Percentiles rank a stretch among this genome's conserved stretches.
Conservation (phyloP, 208 protist species). For the Trypanosoma congolense region DNA sequence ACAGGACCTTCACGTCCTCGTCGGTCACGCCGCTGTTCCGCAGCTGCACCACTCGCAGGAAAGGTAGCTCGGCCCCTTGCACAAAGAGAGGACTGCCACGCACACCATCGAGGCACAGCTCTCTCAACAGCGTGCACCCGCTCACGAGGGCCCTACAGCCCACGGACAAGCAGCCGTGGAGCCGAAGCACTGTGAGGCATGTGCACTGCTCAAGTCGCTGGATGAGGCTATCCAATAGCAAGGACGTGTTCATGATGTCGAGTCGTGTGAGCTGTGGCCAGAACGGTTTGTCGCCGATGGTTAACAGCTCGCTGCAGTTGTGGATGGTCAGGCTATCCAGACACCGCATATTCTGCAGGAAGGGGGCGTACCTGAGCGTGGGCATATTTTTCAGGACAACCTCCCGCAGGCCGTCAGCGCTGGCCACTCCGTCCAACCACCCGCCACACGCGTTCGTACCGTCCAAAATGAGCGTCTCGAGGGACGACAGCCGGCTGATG, state of each 20-base stretch:
- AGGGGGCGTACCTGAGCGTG: not conserved
- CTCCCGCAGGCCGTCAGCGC: not conserved
- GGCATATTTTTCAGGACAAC: not conserved
- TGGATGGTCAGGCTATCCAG: not conserved
- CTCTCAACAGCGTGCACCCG: not conserved
- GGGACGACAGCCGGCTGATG: not conserved
- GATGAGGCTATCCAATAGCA: not conserved
- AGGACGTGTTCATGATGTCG: not conserved
- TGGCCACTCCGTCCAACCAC: not conserved
- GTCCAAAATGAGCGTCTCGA: not conserved
- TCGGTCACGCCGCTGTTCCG: conserved; percentile 1
- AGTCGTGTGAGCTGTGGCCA: not conserved
- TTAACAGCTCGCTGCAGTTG: not conserved
- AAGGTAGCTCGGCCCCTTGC: not conserved
- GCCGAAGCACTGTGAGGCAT: not conserved
- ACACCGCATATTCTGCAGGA: not conserved
- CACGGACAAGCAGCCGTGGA: not conserved
- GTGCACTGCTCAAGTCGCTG: not conserved
- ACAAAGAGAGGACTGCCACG: not conserved
- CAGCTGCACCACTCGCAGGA: conserved; percentile 1
- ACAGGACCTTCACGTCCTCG: not conserved
- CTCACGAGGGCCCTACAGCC: not conserved
- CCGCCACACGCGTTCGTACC: not conserved
- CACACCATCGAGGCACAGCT: not conserved
- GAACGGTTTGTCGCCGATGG: not conserved